Evolutionary conservation across 2,329 filamentous ascomycete species (phyloP), one percentile per base, ranked within the genome.

Genomic region (Diaporthe caulivora): DNA sequence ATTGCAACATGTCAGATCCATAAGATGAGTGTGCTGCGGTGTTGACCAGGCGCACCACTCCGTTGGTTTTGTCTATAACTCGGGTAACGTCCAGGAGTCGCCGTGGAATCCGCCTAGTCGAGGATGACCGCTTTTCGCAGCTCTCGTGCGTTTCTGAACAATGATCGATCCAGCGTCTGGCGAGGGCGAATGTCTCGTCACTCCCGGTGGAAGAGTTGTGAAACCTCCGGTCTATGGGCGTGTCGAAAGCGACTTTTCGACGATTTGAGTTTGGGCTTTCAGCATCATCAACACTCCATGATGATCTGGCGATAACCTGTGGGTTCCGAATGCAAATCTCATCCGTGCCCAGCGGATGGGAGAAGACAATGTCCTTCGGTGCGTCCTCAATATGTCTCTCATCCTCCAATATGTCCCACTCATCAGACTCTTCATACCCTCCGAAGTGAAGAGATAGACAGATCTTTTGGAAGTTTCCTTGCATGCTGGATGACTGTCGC

Each of bases 361-460:
- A 47, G 17, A 57, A 70, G 1, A 29, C 51, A 11, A 70, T 31
- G 11, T 57, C 42, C 15, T 51, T 70, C 6, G 67, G 67, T 9
- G 67, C 47, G 37, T 70, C 67, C n/a, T 49, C 67, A 8, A 40
- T 57, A 3, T 70, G 67, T 37, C 21, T 54, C 26, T 49, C 21
- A 44, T 70, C 67, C 51, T 70, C 67, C 7, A 70, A 24, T 15
- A 70, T 58, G 18, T 58, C 67, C 67, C 67, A 70, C 18, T 60
- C 53, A n/a, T 49, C 67, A 1, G 42, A 70, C 26, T 53, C 40
- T 58, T 49, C 53, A 37, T 60, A 31, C 18, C 54, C 54, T 8
- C 24, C 29, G 9, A 40, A 58, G 55, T 58, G 34, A 24, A 58
- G 55, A 24, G 55, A 58, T 1, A 58, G 55, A 26, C 34, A 58